phyloP scores from a whole-genome alignment of 352 stramenopile genomes.

The Phytopythium aichiense region DNA sequence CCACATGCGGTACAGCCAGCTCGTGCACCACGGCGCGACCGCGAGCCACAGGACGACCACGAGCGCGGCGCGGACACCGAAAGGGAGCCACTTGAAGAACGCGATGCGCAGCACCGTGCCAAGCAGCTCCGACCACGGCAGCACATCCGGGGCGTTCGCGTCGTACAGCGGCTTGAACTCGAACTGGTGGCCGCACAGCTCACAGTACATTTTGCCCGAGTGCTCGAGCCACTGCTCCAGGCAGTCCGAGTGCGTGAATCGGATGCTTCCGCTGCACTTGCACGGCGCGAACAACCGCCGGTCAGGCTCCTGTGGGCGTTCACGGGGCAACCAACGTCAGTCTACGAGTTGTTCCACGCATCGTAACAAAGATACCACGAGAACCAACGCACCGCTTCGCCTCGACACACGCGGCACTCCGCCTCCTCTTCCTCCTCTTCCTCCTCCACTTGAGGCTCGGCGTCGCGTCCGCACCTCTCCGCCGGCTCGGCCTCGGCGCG shows the following conservation, averaged over 20 bases:
- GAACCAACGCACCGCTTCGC: constrained; percentile 67
- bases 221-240: constrained; percentile 93
- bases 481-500: neutral
- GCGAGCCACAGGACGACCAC: constrained; percentile 85
- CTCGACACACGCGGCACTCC: constrained; percentile 93
- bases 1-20: constrained; percentile 94
- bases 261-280: constrained; percentile 95
- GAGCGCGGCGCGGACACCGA: constrained; percentile 67
- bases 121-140: constrained; percentile 87
- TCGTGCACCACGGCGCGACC: constrained; percentile 87
- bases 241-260: constrained; percentile 93
- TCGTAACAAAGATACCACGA: neutral
- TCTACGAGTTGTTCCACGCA: neutral
- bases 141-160: constrained; percentile 70
- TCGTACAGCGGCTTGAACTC: constrained; percentile 92
- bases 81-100: constrained; percentile 87
- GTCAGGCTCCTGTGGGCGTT: constrained; percentile 41
- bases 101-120: constrained; percentile 75
- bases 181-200: constrained; percentile 93
- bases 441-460: constrained; percentile 11
- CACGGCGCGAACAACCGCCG: constrained; percentile 83
- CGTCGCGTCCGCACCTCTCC: neutral
- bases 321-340: constrained; percentile 1
- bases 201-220: constrained; percentile 90
- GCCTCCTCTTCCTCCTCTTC: constrained; percentile 68